A percentile compares a stretch with the other conserved stretches of the same genome.
Conservation (phyloP, 2,329 filamentous ascomycete species). For the Rhynchosporium agropyri region DNA sequence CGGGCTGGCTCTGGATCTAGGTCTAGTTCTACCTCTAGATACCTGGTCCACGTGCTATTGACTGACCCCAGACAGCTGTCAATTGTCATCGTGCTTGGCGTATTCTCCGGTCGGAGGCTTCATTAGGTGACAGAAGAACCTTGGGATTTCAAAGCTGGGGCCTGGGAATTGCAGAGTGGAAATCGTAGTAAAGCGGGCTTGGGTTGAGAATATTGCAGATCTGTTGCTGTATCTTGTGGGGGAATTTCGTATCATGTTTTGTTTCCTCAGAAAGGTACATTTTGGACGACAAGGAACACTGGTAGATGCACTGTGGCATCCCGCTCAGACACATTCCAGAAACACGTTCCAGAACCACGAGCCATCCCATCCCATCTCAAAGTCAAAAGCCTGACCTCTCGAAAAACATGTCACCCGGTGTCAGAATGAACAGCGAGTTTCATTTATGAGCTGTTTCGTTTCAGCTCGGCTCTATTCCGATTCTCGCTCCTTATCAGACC, state of each 20-base stretch:
- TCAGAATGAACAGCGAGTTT: background rate
- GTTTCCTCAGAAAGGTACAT: no score
- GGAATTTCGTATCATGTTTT: no score
- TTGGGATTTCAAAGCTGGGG: background rate
- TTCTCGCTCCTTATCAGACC: background rate
- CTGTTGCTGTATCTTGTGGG: no score
- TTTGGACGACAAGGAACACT: background rate
- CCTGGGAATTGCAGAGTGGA: no score
- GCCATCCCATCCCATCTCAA: background rate
- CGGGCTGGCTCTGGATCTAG: background rate
- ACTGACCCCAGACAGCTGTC: constrained; percentile 8
- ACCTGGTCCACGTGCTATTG: constrained; percentile 3
- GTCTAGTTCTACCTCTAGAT: no score
- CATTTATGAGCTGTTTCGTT: constrained; percentile 10
- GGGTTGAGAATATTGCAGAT: no score
- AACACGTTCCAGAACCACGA: constrained; percentile 9
- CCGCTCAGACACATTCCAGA: background rate
- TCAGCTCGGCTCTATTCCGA: background rate
- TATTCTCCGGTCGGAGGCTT: background rate
- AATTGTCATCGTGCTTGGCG: constrained; percentile 11
- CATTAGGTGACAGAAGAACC: background rate
- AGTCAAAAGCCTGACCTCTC: background rate
- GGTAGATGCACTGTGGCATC: background rate
- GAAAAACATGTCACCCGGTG: background rate
- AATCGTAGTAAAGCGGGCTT: no score